Percentiles rank a stretch among this genome's conserved stretches.
Conservation (phyloP, 805 yeast species). For the Pichia paraexigua region DNA sequence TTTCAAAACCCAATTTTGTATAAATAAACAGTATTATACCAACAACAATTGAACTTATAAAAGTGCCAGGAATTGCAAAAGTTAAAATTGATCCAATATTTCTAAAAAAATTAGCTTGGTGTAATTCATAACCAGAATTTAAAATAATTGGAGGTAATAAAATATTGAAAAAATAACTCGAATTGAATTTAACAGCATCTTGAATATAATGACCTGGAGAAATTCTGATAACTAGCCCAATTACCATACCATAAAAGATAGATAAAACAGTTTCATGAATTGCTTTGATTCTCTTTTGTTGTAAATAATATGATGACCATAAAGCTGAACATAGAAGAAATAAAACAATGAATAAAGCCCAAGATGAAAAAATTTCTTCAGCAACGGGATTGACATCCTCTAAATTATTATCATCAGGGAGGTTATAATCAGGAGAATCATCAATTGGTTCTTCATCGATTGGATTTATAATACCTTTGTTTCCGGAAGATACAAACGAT, state of each 20-base stretch:
- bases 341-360: constrained; percentile 90
- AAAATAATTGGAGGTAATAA: constrained; percentile 92
- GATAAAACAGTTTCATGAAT: constrained; percentile 97
- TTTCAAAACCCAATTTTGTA: constrained; percentile 88
- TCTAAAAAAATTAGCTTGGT: constrained; percentile 90
- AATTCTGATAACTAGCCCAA: constrained; percentile 82
- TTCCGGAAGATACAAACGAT: background rate
- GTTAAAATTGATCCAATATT: constrained; percentile 85
- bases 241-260: constrained; percentile 93
- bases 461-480: constrained; percentile 18
- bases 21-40: constrained; percentile 85
- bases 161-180: constrained; percentile 88
- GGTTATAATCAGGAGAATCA: constrained; percentile 33
- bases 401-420: constrained; percentile 41
- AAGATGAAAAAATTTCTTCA: constrained; percentile 92
- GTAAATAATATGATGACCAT: constrained; percentile 92
- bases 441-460: constrained; percentile 31
- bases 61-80: constrained; percentile 97
- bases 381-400: constrained; percentile 76
- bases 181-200: constrained; percentile 91
- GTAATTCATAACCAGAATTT: constrained; percentile 93
- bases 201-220: constrained; percentile 97
- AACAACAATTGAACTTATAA: constrained; percentile 80
- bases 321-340: constrained; percentile 77
- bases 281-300: constrained; percentile 85